Conservation (phyloP, 176 grass and related monocot genomes). For the Stipa capillata region DNA sequence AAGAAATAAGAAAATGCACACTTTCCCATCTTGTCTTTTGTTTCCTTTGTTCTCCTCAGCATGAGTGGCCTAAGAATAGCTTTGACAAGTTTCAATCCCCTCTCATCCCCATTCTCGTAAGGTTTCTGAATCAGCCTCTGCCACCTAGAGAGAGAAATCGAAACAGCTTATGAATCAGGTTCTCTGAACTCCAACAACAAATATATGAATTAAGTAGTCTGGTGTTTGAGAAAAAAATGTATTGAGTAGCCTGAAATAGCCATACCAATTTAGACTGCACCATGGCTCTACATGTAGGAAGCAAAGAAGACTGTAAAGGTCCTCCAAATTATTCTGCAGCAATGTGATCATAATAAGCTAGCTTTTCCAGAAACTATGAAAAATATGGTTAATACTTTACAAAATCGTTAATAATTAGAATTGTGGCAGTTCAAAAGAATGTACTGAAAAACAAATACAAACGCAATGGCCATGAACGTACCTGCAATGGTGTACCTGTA, state of each 20-base stretch:
- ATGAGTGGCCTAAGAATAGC: conserved; percentile 82
- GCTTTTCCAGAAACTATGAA: background rate
- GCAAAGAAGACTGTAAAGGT: conserved; percentile 88
- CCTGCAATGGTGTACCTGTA: conserved; percentile 89
- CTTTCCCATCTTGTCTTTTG: conserved; percentile 88
- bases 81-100: conserved; percentile 74
- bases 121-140: conserved; percentile 73
- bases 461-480: conserved; percentile 18
- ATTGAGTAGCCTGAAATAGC: background rate
- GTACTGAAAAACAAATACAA: background rate
- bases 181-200: background rate
- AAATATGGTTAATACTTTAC: background rate
- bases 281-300: conserved; percentile 87
- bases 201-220: background rate
- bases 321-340: conserved; percentile 82
- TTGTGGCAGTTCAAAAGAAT: background rate
- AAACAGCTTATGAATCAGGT: background rate
- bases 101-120: conserved; percentile 79
- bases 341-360: background rate
- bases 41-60: conserved; percentile 89
- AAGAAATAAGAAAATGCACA: conserved; percentile 18
- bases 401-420: background rate
- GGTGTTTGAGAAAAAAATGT: no score
- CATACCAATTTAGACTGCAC: conserved; percentile 72
- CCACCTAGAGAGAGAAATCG: conserved; percentile 48